A percentile compares a stretch with the other conserved stretches of the same genome.
Evolutionary conservation across 805 yeast species (phyloP).

Genomic region (Hanseniaspora opuntiae): DNA sequence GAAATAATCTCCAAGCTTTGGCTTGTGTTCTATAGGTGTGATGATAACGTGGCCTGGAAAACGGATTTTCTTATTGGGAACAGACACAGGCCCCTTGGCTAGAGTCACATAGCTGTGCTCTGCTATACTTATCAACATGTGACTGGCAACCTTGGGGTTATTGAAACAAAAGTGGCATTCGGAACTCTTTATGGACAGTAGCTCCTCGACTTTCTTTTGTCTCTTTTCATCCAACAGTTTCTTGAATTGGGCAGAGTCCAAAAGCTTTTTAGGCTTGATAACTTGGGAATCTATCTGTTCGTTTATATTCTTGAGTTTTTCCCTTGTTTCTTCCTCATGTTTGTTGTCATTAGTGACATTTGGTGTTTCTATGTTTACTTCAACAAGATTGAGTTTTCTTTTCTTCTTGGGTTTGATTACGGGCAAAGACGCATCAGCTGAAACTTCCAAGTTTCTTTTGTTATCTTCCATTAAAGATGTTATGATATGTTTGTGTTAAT

Average conservation of each 20-base stretch:
- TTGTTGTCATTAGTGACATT: conserved; percentile 4
- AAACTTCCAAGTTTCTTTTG: not conserved
- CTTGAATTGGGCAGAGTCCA: not conserved
- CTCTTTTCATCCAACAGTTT: conserved; percentile 3
- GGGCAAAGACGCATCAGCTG: not conserved
- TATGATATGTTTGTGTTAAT: not conserved
- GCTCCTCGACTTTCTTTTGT: conserved; percentile 20
- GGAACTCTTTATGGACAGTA: conserved; percentile 38
- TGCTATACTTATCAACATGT: conserved; percentile 69
- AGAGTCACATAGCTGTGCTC: conserved; percentile 51
- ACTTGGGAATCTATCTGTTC: conserved; percentile 5
- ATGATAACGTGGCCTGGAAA: conserved; percentile 75
- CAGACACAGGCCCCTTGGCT: conserved; percentile 75
- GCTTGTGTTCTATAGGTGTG: conserved; percentile 62
- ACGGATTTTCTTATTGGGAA: conserved; percentile 33
- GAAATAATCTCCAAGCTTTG: conserved; percentile 28
- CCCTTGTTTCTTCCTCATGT: not conserved
- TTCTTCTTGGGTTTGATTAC: not conserved
- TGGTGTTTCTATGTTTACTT: conserved; percentile 4
- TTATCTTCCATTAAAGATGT: not conserved
- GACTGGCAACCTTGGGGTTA: conserved; percentile 62
- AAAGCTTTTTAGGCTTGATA: not conserved
- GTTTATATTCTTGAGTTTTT: conserved; percentile 12
- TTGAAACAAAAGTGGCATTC: conserved; percentile 74
- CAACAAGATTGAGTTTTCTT: conserved; percentile 7